Percentiles rank a stretch among this genome's conserved stretches.
Evolutionary conservation across 768 basidiomycete species (phyloP).

Genomic region (Lactifluus pinguis): DNA sequence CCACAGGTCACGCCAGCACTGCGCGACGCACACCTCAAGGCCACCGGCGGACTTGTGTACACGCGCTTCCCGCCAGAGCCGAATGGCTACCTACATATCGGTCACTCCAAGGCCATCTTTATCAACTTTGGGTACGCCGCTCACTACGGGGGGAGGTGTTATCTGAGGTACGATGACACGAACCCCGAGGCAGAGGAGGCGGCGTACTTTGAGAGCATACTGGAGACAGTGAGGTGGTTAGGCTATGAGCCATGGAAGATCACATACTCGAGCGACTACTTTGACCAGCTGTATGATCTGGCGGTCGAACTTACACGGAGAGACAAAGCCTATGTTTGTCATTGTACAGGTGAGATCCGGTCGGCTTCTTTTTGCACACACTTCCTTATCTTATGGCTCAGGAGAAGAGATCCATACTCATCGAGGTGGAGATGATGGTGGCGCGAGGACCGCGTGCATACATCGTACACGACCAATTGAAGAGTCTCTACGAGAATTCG

Average conservation of each 20-base stretch:
- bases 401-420: slow-evolving; percentile 89
- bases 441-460: slow-evolving; percentile 72
- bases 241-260: slow-evolving; percentile 98
- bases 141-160: slow-evolving; percentile 84
- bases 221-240: slow-evolving; percentile 93
- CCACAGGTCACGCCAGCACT: slow-evolving; percentile 73
- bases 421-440: slow-evolving; percentile 74
- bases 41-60: slow-evolving; percentile 75
- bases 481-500: slow-evolving; percentile 83
- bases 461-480: slow-evolving; percentile 80
- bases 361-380: neutral
- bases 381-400: slow-evolving; percentile 26
- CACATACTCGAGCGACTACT: slow-evolving; percentile 98
- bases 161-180: slow-evolving; percentile 95
- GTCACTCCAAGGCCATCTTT: slow-evolving; percentile 98
- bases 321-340: slow-evolving; percentile 92
- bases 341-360: slow-evolving; percentile 75
- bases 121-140: slow-evolving; percentile 99
- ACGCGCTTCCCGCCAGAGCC: slow-evolving; percentile 99
- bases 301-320: slow-evolving; percentile 83
- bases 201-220: slow-evolving; percentile 90
- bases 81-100: slow-evolving; percentile 92
- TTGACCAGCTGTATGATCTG: slow-evolving; percentile 74
- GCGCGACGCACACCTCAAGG: slow-evolving; percentile 70
- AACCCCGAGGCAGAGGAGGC: slow-evolving; percentile 98